phyloP scores from a whole-genome alignment of 257 asterid species.

The Cynanchum wilfordii region DNA sequence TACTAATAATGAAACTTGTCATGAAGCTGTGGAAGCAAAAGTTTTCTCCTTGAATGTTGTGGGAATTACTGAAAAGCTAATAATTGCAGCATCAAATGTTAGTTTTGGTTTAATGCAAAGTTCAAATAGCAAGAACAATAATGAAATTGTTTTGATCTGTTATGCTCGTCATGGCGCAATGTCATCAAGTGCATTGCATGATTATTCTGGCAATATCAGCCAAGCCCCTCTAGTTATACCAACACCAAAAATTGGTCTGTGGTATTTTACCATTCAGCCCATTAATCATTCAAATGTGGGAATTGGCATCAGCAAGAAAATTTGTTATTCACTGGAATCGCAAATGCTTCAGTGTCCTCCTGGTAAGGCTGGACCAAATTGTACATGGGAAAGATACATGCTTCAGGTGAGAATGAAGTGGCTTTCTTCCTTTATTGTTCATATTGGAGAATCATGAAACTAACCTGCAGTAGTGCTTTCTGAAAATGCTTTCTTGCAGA shows the following conservation, averaged over 20 bases:
- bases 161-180: constrained; percentile 61
- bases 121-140: constrained; percentile 33
- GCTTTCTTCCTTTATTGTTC: not conserved
- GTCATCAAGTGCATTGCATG: constrained; percentile 50
- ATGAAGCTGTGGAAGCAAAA: constrained; percentile 31
- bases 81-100: constrained; percentile 46
- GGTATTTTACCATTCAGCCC: constrained; percentile 65
- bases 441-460: not conserved
- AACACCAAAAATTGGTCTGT: constrained; percentile 71
- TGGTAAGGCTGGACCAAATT: constrained; percentile 75
- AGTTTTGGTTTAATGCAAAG: constrained; percentile 31
- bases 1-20: constrained; percentile 50
- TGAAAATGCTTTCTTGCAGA: constrained; percentile 49
- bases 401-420: constrained; percentile 58
- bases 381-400: constrained; percentile 60
- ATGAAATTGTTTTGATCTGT: constrained; percentile 39
- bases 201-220: constrained; percentile 65
- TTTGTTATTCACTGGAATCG: constrained; percentile 66
- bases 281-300: constrained; percentile 34
- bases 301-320: constrained; percentile 20
- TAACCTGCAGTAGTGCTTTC: not conserved
- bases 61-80: constrained; percentile 57
- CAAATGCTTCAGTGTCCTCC: constrained; percentile 70
- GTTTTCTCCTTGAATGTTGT: constrained; percentile 53
- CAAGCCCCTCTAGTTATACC: constrained; percentile 54